Evolutionary conservation across 2,329 filamentous ascomycete species (phyloP).

Genomic region (Exutisphaerella laricina): DNA sequence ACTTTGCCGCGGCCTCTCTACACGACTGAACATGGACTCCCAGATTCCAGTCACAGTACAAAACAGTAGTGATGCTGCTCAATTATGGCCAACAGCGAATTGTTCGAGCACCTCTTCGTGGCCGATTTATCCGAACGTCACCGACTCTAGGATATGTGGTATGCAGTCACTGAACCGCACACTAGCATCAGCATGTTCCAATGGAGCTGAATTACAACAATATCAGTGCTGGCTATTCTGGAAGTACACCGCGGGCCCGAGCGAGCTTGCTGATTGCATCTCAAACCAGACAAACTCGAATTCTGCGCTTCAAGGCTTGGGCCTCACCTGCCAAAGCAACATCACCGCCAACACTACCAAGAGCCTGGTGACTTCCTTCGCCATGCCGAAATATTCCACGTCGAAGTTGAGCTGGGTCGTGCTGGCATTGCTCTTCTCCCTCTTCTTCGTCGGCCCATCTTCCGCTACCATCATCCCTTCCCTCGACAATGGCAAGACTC

Average conservation of each 20-base stretch:
- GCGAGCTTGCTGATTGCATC: constrained; percentile 1
- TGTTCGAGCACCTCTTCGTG: not conserved
- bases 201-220: constrained; percentile 2
- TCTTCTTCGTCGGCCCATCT: constrained; percentile 6
- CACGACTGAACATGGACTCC: too few relatives aligned
- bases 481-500: constrained; percentile 1
- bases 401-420: constrained; percentile 8
- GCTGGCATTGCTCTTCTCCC: constrained; percentile 2
- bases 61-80: not conserved
- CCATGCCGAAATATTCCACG: not conserved
- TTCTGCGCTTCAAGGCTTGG: not conserved
- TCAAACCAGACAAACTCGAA: not conserved
- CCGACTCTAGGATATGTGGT: not conserved
- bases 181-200: not conserved
- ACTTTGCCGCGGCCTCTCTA: too few relatives aligned
- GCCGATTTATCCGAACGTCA: not conserved
- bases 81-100: not conserved
- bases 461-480: constrained; percentile 11
- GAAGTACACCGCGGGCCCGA: not conserved
- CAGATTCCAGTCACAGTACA: not conserved
- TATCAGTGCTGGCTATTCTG: constrained; percentile 16
- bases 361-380: constrained; percentile 4
- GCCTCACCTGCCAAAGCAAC: constrained; percentile 6
- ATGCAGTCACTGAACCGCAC: not conserved
- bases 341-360: constrained; percentile 5